These are phyloP conservation scores for Davidsoniella eucalypti DNA, from an alignment of 2,329 filamentous ascomycete genomes.

Conservation along the genomic window DNA sequence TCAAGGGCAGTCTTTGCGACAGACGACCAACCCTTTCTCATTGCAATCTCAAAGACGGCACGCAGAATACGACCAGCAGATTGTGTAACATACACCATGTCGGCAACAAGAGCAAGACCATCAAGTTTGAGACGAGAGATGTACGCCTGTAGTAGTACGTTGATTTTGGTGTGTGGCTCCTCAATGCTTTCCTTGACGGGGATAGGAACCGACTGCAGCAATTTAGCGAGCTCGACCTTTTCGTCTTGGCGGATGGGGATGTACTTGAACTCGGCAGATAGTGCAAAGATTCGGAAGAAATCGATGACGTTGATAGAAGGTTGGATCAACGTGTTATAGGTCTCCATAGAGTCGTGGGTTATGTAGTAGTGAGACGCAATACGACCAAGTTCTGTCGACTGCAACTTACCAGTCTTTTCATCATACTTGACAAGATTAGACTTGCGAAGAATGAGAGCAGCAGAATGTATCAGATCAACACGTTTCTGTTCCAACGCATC, in stretches of 20 bases:
- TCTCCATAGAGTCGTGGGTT: conserved; percentile 87
- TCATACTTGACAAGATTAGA: conserved; percentile 89
- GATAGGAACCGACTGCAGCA: conserved; percentile 78
- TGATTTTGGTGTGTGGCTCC: conserved; percentile 94
- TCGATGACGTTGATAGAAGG: conserved; percentile 87
- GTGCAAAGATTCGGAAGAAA: conserved; percentile 86
- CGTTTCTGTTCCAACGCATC: conserved; percentile 85
- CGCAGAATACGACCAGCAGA: conserved; percentile 91
- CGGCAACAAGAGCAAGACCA: conserved; percentile 88
- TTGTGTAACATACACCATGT: conserved; percentile 97
- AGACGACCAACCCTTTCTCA: conserved; percentile 90
- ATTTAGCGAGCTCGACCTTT: conserved; percentile 86
- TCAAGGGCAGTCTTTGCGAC: conserved; percentile 87
- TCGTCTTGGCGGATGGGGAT: conserved; percentile 96
- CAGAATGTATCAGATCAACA: conserved; percentile 93
- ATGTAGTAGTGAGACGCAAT: conserved; percentile 99
- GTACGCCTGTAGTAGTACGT: conserved; percentile 89
- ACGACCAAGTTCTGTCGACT: conserved; percentile 82
- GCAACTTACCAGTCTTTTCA: conserved; percentile 74
- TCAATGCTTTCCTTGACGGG: conserved; percentile 97
- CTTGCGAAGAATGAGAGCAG: conserved; percentile 71
- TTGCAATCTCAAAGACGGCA: conserved; percentile 90
- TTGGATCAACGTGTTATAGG: conserved; percentile 89
- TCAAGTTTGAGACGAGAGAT: conserved; percentile 91
- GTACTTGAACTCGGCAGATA: conserved; percentile 97